Evolutionary conservation across 2,329 filamentous ascomycete genomes (phyloP).

Genomic region (Apiospora rasikravindrae): DNA sequence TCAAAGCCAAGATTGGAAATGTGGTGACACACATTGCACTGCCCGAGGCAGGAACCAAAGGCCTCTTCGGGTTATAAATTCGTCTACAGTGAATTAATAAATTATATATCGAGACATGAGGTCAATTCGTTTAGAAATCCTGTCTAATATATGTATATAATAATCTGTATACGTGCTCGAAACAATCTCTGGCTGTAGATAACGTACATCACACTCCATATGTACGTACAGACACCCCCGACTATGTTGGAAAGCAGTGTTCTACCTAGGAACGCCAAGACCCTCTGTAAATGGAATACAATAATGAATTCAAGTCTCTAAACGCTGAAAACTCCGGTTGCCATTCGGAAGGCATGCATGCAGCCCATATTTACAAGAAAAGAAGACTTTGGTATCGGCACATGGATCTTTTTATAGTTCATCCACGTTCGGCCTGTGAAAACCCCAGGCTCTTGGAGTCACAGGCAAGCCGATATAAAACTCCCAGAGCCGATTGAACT

Average conservation of each 20-base stretch:
- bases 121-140: neutral
- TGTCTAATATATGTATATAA: neutral
- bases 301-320: neutral
- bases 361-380: neutral
- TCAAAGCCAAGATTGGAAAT: slow-evolving; percentile 81
- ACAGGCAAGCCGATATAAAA: slow-evolving; percentile 60
- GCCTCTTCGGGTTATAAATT: neutral
- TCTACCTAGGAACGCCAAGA: slow-evolving; percentile 5
- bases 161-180: neutral
- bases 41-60: slow-evolving; percentile 3
- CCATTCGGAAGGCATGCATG: slow-evolving; percentile 5
- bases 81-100: neutral
- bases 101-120: neutral
- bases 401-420: slow-evolving; percentile 48
- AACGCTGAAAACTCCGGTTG: slow-evolving; percentile 15
- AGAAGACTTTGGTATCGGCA: neutral
- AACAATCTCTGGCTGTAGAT: neutral
- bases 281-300: neutral
- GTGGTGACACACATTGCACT: slow-evolving; percentile 46
- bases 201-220: neutral
- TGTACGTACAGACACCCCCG: neutral
- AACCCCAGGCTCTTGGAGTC: slow-evolving; percentile 52
- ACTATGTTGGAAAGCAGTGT: neutral
- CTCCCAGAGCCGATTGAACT: slow-evolving; percentile 53
- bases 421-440: slow-evolving; percentile 51